Evolutionary conservation across 139 green algal genomes (phyloP).

Genomic region (Coelastrella sp.): DNA sequence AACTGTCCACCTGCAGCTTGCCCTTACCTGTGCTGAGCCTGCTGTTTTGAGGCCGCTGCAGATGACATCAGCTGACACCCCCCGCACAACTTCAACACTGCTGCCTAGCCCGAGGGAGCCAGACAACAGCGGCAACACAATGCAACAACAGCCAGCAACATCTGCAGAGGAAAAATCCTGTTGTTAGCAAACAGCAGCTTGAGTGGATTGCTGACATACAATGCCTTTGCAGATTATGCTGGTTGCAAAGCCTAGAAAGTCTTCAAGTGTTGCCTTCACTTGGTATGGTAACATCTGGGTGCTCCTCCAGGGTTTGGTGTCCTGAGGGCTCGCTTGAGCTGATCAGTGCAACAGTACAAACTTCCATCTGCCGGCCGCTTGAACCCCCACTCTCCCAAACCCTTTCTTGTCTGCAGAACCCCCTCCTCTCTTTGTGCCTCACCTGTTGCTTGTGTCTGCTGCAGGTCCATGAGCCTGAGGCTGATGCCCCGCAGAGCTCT

Average conservation of each 20-base stretch:
- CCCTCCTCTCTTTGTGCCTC: neutral
- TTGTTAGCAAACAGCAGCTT: neutral
- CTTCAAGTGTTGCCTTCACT: neutral
- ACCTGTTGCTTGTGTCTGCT: slow-evolving; percentile 54
- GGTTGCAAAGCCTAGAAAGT: neutral
- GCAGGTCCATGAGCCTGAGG: slow-evolving; percentile 76
- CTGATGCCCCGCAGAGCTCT: slow-evolving; percentile 69
- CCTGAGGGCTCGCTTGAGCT: too few species aligned
- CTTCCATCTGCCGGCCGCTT: neutral
- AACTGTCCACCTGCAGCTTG: neutral
- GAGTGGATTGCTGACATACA: neutral
- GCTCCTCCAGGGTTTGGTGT: too few species aligned
- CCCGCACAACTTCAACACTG: slow-evolving; percentile 64
- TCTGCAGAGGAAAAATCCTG: neutral
- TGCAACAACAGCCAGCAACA: slow-evolving; percentile 15
- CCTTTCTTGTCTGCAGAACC: neutral
- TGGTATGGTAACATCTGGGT: too few species aligned
- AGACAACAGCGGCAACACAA: slow-evolving; percentile 77
- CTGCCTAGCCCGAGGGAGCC: slow-evolving; percentile 63
- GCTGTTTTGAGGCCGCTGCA: slow-evolving; percentile 9
- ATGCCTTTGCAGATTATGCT: neutral
- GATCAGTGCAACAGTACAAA: neutral
- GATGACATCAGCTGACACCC: slow-evolving; percentile 57
- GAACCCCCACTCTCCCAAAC: neutral
- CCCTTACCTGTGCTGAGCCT: slow-evolving; percentile 17